A percentile compares a stretch with the other conserved stretches of the same genome.
Conservation (phyloP, 2,329 filamentous ascomycete genomes). For the Epichloe bromicola region DNA sequence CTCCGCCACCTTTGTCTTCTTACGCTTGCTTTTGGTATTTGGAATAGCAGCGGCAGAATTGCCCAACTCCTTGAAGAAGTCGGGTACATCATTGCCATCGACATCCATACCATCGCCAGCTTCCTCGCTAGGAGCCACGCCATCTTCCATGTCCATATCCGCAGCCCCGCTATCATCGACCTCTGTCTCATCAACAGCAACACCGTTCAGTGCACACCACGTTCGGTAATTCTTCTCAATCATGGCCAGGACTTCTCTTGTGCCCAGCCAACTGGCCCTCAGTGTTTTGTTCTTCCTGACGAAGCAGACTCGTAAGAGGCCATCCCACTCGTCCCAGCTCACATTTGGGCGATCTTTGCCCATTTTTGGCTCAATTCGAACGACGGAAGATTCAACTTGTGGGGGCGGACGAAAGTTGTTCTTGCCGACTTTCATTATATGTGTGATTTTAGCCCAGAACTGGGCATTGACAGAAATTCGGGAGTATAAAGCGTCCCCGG, state of each 20-base stretch:
- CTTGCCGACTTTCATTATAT: slow-evolving; percentile 84
- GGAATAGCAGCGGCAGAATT: slow-evolving; percentile 22
- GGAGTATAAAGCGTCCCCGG: slow-evolving; percentile 80
- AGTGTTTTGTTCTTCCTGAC: slow-evolving; percentile 83
- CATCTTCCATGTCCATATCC: slow-evolving; percentile 24
- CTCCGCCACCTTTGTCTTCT: slow-evolving; percentile 66
- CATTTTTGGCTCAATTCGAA: slow-evolving; percentile 76
- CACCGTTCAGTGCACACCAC: slow-evolving; percentile 78
- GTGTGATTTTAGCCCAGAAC: slow-evolving; percentile 58
- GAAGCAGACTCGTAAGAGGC: slow-evolving; percentile 60
- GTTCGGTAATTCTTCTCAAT: slow-evolving; percentile 79
- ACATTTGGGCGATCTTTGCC: slow-evolving; percentile 69
- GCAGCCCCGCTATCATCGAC: slow-evolving; percentile 31
- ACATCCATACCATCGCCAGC: slow-evolving; percentile 36
- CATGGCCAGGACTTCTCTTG: slow-evolving; percentile 67
- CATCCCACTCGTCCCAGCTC: slow-evolving; percentile 91
- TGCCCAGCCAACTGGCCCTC: slow-evolving; percentile 67
- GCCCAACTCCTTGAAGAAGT: slow-evolving; percentile 65
- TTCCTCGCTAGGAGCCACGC: slow-evolving; percentile 4
- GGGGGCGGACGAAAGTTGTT: slow-evolving; percentile 96
- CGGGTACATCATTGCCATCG: slow-evolving; percentile 61
- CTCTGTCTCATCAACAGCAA: slow-evolving; percentile 58
- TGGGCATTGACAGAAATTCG: slow-evolving; percentile 88
- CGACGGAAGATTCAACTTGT: slow-evolving; percentile 81
- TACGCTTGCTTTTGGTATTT: slow-evolving; percentile 57